These are phyloP conservation scores for Xylaria intraflava DNA, from an alignment of 495 filamentous ascomycete species.

Conservation along the genomic window DNA sequence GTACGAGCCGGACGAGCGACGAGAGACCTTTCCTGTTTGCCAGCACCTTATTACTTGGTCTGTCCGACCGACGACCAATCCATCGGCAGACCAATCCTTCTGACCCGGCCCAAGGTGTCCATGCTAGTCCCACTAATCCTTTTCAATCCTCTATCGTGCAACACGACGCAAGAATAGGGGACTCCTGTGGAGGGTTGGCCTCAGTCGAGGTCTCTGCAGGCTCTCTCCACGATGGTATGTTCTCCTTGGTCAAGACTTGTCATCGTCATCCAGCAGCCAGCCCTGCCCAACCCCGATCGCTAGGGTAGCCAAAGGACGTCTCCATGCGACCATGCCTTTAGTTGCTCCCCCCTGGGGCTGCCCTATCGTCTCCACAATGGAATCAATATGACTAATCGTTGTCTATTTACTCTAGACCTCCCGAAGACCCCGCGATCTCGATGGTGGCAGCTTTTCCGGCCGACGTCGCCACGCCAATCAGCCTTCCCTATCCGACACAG, in stretches of 20 bases:
- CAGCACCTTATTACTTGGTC: neutral
- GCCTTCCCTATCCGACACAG: constrained; percentile 55
- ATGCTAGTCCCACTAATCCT: constrained; percentile 33
- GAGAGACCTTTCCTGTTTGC: neutral
- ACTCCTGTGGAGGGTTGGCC: constrained; percentile 27
- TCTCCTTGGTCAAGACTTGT: constrained; percentile 1
- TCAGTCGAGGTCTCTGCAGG: constrained; percentile 30
- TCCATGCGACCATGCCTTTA: neutral
- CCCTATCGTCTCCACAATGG: neutral
- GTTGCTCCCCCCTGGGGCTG: neutral
- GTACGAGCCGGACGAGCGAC: neutral
- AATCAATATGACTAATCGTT: constrained; percentile 13
- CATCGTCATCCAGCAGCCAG: neutral
- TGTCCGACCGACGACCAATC: neutral
- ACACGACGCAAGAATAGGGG: constrained; percentile 27
- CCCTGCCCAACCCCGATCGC: neutral
- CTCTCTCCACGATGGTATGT: constrained; percentile 33
- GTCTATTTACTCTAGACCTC: constrained; percentile 39
- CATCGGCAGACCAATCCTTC: constrained; percentile 3
- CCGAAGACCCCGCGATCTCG: constrained; percentile 48
- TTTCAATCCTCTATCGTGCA: constrained; percentile 26
- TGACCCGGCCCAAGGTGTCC: constrained; percentile 13
- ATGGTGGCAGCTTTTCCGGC: constrained; percentile 44
- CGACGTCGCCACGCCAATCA: constrained; percentile 50
- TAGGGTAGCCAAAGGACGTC: neutral